Conservation (phyloP, 2,329 filamentous ascomycete genomes). For the Colletotrichum liriopes region DNA sequence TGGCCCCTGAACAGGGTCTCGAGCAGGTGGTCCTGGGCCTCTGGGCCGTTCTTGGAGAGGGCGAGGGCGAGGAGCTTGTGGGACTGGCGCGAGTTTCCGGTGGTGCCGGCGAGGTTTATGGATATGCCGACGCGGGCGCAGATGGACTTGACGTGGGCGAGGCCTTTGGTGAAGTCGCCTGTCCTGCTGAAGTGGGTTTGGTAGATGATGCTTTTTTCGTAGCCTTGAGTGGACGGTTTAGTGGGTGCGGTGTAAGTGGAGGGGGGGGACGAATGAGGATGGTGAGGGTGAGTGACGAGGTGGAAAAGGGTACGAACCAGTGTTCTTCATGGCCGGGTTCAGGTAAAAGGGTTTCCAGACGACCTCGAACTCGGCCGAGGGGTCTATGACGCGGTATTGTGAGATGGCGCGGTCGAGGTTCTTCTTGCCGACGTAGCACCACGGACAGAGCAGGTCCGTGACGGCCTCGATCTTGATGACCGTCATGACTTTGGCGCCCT, state of each 20-base stretch:
- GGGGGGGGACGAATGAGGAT: background rate
- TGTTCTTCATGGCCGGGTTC: constrained; percentile 52
- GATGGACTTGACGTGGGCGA: constrained; percentile 51
- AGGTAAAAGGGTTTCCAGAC: constrained; percentile 65
- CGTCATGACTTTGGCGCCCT: constrained; percentile 19
- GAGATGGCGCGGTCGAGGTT: constrained; percentile 63
- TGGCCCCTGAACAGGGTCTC: constrained; percentile 59
- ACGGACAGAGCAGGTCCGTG: constrained; percentile 67
- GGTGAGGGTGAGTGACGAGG: background rate
- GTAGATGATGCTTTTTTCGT: constrained; percentile 57
- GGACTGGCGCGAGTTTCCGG: constrained; percentile 61
- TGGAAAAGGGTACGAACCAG: constrained; percentile 43
- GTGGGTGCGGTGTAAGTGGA: background rate
- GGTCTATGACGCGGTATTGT: constrained; percentile 56
- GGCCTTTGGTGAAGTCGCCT: constrained; percentile 47
- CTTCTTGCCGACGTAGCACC: constrained; percentile 66
- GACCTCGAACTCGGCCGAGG: constrained; percentile 62
- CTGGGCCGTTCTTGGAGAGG: constrained; percentile 46
- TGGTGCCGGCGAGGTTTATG: constrained; percentile 56
- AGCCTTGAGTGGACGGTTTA: constrained; percentile 45
- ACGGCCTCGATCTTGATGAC: constrained; percentile 63
- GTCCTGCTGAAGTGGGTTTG: background rate
- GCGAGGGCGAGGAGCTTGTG: constrained; percentile 65
- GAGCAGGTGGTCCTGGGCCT: constrained; percentile 58
- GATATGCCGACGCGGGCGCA: constrained; percentile 56